Evolutionary conservation across 495 filamentous ascomycete species (phyloP).

Genomic region (Letharia lupina): DNA sequence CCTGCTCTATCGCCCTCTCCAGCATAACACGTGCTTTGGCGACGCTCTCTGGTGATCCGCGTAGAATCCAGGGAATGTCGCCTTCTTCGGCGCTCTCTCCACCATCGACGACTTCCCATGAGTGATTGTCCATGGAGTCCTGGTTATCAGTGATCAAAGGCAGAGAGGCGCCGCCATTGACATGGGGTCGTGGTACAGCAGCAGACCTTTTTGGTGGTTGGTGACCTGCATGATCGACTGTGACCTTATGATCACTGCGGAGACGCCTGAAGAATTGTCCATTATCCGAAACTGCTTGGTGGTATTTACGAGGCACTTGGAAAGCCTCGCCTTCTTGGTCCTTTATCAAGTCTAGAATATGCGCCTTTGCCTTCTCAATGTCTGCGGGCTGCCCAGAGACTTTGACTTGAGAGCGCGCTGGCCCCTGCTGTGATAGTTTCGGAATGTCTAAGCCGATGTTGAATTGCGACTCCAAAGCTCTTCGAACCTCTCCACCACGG

Average conservation of each 20-base stretch:
- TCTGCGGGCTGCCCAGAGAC: constrained; percentile 67
- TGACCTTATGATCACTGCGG: constrained; percentile 72
- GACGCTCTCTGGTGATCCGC: constrained; percentile 65
- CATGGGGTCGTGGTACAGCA: constrained; percentile 33
- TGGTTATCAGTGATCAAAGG: constrained; percentile 87
- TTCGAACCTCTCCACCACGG: constrained; percentile 76
- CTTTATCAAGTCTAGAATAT: constrained; percentile 72
- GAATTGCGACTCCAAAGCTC: constrained; percentile 81
- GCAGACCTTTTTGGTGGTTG: constrained; percentile 58
- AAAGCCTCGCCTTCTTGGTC: constrained; percentile 81
- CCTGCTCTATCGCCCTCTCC: constrained; percentile 59
- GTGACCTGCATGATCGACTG: constrained; percentile 80
- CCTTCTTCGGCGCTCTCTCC: constrained; percentile 47
- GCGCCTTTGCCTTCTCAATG: constrained; percentile 76
- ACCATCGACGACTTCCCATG: constrained; percentile 69
- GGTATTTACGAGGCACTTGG: constrained; percentile 66
- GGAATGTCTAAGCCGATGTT: constrained; percentile 84
- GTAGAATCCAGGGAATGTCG: constrained; percentile 87
- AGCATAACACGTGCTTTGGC: constrained; percentile 67
- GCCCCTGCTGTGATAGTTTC: constrained; percentile 59
- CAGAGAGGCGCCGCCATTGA: constrained; percentile 48
- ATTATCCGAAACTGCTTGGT: constrained; percentile 79
- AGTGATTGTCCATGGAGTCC: constrained; percentile 52
- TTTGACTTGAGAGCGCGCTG: constrained; percentile 62
- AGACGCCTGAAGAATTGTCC: constrained; percentile 86